Evolutionary conservation across 2,329 filamentous ascomycete genomes (phyloP), one percentile per base, ranked within the genome.

Genomic region (Fusarium oxysporum): DNA sequence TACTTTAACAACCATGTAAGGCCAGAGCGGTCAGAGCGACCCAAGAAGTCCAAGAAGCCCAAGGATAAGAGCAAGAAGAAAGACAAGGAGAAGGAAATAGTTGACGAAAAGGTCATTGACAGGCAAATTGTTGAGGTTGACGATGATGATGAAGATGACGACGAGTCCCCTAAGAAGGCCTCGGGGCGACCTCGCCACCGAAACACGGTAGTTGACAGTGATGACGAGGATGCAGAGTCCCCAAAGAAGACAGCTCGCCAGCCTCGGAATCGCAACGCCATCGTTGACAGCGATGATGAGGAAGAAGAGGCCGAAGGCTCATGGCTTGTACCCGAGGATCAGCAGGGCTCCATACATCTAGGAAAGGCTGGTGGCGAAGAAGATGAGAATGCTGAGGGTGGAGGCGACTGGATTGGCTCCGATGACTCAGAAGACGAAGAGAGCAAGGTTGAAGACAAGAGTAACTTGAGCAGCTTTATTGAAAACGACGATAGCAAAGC

Each of bases 351-450:
- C 2, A 78, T 91, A 8, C 85, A 85, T n/a, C 85, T 95, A 21
- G 93, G 93, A 53, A 92, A 91, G 79, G 92, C 93, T 48, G 94
- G 94, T n/a, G 94, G 93, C 8, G 89, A 90, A n/a, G 92, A 94
- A 58, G 94, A 97, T 71, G 94, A 97, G 80, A 90, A 97, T 78
- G 93, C 92, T 5, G 95, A 97, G 79, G 94, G 94, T 4, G 94
- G 92, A 7, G 95, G 94, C 28, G 93, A 97, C 63, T 94, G 90
- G 80, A 86, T 97, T 55, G 88, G 88, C 41, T 90, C 92, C 0
- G 90, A 93, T 35, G 93, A 96, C 77, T 93, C 92, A 0, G 81
- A 83, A 17, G 82, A 85, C 43, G 86, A 88, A 6, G 88, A 87
- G 12, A 85, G 86, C 14, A 87, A 89, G 14, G 86, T 86, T 4